Evolutionary conservation across 495 filamentous ascomycete genomes (phyloP).

Genomic region (Neurospora intermedia): DNA sequence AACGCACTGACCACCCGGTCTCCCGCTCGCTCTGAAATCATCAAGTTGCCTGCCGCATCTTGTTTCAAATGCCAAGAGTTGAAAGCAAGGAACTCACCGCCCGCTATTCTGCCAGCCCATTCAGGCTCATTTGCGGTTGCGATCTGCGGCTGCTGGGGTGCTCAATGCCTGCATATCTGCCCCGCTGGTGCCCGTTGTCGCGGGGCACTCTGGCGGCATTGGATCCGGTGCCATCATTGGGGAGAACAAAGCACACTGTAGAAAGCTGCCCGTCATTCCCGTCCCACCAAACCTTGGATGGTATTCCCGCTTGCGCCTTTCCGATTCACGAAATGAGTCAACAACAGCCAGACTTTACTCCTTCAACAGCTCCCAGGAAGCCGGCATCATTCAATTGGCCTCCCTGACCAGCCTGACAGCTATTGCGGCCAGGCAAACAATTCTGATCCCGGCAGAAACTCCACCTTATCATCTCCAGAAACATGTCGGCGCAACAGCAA

Average conservation of each 20-base stretch:
- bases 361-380: not conserved
- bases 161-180: constrained; percentile 13
- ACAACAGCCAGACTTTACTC: constrained; percentile 1
- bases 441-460: not conserved
- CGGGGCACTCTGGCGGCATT: constrained; percentile 7
- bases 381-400: not conserved
- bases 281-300: not conserved
- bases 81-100: constrained; percentile 12
- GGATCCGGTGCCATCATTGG: not conserved
- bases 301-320: not conserved
- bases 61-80: not conserved
- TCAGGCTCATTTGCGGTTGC: not conserved
- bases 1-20: not conserved
- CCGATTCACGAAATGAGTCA: constrained; percentile 15
- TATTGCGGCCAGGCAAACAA: not conserved
- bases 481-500: constrained; percentile 1
- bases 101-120: constrained; percentile 12
- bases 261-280: not conserved
- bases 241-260: constrained; percentile 3
- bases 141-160: not conserved
- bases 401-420: not conserved
- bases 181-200: constrained; percentile 12
- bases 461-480: not conserved
- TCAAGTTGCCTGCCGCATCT: not conserved
- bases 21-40: not conserved